Evolutionary conservation across 1,139 yeast genomes (phyloP).

Genomic region (Yamadazyma sp.): DNA sequence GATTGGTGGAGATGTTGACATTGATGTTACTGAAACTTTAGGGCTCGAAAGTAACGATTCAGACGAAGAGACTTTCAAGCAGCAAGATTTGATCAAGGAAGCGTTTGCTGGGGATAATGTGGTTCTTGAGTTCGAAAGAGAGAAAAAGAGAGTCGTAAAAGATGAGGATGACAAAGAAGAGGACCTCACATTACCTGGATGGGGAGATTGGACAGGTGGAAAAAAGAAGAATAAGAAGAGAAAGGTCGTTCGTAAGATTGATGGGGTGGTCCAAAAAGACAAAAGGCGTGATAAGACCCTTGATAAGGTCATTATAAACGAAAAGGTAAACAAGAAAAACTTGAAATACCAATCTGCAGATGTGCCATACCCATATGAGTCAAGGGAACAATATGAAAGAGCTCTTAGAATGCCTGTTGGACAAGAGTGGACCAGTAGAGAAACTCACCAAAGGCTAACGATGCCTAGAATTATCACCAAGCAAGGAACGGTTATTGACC

Average conservation of each 20-base stretch:
- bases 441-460: conserved; percentile 81
- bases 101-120: conserved; percentile 98
- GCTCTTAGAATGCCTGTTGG: conserved; percentile 95
- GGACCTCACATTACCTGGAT: conserved; percentile 88
- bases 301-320: conserved; percentile 85
- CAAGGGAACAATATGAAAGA: conserved; percentile 91
- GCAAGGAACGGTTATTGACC: conserved; percentile 89
- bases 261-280: conserved; percentile 70
- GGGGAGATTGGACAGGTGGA: conserved; percentile 87
- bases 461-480: conserved; percentile 87
- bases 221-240: conserved; percentile 55
- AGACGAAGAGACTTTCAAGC: conserved; percentile 58
- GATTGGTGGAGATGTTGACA: conserved; percentile 32
- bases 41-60: conserved; percentile 39
- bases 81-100: conserved; percentile 77
- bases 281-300: conserved; percentile 76
- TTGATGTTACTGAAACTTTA: conserved; percentile 50
- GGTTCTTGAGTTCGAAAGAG: conserved; percentile 74
- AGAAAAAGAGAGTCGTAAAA: conserved; percentile 62
- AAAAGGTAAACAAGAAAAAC: conserved; percentile 79
- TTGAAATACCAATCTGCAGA: conserved; percentile 79
- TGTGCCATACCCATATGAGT: conserved; percentile 94
- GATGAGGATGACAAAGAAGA: conserved; percentile 89
- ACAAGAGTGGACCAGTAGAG: conserved; percentile 92
- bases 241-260: conserved; percentile 63